Conservation (phyloP, 1,284 basidiomycete species). For the Ustilago curta region DNA sequence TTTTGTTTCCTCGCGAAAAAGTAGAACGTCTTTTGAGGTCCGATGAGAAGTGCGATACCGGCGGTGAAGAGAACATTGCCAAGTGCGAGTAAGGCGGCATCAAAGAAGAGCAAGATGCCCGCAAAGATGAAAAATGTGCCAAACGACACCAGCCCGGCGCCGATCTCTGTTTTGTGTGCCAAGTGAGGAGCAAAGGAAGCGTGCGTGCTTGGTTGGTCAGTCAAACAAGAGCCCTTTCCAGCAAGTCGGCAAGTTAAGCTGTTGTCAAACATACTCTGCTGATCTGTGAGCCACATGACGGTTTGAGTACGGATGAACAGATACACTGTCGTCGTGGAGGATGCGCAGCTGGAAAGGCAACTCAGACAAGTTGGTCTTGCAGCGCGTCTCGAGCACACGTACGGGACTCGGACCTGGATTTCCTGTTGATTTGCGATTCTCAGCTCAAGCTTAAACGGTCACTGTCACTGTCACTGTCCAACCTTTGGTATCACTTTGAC, state of each 20-base stretch:
- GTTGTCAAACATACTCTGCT: conserved; percentile 61
- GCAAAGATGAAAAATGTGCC: conserved; percentile 95
- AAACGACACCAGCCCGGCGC: conserved; percentile 94
- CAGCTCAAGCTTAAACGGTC: not conserved
- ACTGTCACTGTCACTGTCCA: too few species aligned
- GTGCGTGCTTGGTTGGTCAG: not conserved
- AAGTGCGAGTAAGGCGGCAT: conserved; percentile 93
- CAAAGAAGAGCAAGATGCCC: conserved; percentile 95
- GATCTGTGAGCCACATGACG: conserved; percentile 68
- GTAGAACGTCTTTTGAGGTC: conserved; percentile 86
- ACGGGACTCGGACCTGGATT: conserved; percentile 1
- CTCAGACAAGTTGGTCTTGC: conserved; percentile 1
- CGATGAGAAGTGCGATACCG: conserved; percentile 68
- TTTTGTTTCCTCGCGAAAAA: conserved; percentile 98
- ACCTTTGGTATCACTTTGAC: too few species aligned
- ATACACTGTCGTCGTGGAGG: conserved; percentile 20
- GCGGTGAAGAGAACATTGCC: conserved; percentile 76
- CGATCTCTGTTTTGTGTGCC: conserved; percentile 61
- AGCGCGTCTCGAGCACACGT: not conserved
- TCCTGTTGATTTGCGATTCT: not conserved
- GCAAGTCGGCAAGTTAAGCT: too few species aligned
- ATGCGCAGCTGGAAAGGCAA: not conserved
- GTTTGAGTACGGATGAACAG: conserved; percentile 3
- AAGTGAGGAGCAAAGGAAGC: not conserved
- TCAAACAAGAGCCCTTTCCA: too few species aligned